Evolutionary conservation across 1,139 yeast species (phyloP).

Genomic region (Candida glucosophila): DNA sequence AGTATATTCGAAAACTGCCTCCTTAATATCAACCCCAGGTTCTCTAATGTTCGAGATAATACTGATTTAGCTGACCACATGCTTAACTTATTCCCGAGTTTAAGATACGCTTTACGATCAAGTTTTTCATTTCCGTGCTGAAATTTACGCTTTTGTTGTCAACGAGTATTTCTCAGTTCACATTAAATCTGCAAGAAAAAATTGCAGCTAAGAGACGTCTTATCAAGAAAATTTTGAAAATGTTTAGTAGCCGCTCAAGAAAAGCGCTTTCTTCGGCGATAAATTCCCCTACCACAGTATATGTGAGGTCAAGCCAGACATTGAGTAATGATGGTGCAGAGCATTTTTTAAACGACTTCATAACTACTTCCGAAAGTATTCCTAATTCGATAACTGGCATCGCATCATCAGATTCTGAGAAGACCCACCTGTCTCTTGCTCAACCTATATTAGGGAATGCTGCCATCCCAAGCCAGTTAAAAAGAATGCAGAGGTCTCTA

Average conservation of each 20-base stretch:
- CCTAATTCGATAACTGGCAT: conserved; percentile 7
- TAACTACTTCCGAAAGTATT: conserved; percentile 27
- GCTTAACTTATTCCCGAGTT: too few species aligned
- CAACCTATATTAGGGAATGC: too few species aligned
- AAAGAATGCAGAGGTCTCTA: conserved; percentile 61
- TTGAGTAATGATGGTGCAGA: conserved; percentile 37
- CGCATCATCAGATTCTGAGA: conserved; percentile 11
- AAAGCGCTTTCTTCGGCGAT: conserved; percentile 36
- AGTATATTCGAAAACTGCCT: background rate
- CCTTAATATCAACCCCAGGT: too few species aligned
- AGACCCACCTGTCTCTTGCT: too few species aligned
- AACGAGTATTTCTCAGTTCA: background rate
- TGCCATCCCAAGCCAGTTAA: conserved; percentile 48
- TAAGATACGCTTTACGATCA: background rate
- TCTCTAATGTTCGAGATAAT: too few species aligned
- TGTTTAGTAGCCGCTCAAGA: conserved; percentile 24
- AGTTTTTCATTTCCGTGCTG: conserved; percentile 1
- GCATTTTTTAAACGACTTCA: conserved; percentile 35
- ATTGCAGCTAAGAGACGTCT: conserved; percentile 3
- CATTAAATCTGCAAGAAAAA: background rate
- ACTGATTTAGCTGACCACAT: too few species aligned
- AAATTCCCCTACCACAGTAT: conserved; percentile 41
- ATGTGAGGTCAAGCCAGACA: conserved; percentile 18
- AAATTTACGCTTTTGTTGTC: background rate
- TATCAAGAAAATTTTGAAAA: background rate